Base-by-base conservation (phyloP, 2,329 filamentous ascomycete species). In the Mycosphaerella sp. region DNA sequence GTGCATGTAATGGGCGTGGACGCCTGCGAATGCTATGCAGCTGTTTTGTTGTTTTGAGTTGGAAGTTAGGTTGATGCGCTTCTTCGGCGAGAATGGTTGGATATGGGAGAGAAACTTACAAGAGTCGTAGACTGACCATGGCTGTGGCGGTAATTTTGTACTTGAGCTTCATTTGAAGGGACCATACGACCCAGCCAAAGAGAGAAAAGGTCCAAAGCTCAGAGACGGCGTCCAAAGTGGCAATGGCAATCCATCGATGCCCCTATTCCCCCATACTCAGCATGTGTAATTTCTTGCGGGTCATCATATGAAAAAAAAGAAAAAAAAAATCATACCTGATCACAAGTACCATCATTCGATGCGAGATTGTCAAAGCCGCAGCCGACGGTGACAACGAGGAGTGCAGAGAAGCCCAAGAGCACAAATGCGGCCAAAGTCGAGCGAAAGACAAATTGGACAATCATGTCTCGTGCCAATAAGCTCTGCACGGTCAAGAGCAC, bases 131-230 rank as follows among this genome's bases (percentile, higher is more conserved):
- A 11, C 53, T 50, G 6, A 58, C 40, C 42, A 58, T 51, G 1
- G 53, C 56, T 21, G 49, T 42, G 12, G 56, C 51, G 12, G 56
- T 58, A 14, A 53, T 36, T 26, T 58, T 58, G 53, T 53, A 54
- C 1, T 45, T 39, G 3, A 29, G 3, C 34, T 41, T 49, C 56
- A 58, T 58, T 40, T 58, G 56, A 12, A 58, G 44, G 8, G 41
- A 44, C 45, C 49, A 55, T 2, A 58, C 46, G 5, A 58, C 50
- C 42, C 43, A 53, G 43, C 53, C 53, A 45, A 58, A 56, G 11
- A 58, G 44, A 1, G 45, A 40, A 34, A 58, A 58, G 0, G 48
- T 53, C 56, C 56, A 58, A 1, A 56, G 5, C 9, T 58, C 56
- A 6, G 17, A 51, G 45, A 55, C n/a, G 6, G 56, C 45, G 31